Evolutionary conservation across 352 stramenopile genomes (phyloP), one percentile per base, ranked within the genome.

Genomic region (Nothophytophthora sp.): DNA sequence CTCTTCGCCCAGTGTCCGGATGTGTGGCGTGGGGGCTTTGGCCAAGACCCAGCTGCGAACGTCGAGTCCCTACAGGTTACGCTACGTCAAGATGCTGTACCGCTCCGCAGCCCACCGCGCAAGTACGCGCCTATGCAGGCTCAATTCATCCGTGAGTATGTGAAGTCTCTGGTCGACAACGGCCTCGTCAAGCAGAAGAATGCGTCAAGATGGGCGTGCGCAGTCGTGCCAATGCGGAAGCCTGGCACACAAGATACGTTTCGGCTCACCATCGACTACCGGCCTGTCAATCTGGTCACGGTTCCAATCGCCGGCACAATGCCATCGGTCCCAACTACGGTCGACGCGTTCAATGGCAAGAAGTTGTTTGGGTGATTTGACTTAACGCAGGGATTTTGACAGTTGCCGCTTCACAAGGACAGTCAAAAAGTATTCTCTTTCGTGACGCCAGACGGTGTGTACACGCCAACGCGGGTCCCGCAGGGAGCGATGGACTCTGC

Each of bases 311-410:
- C 35, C 3, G 52, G 37, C 1, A n/a, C 35, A 6, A 64, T 51
- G 41, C 54, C 52, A 5, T 54, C 43, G 1, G 38, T 59, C 19
- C 30, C 37, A 5, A 36, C 42, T 16, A 34, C 50, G 10, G 16
- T 52, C 5, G 42, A 60, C 33, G 25, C 34, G 9, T 23, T 66
- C 1, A 28, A 23, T 28, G 37, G 37, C n/a, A 19, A 36, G 12
- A 43, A 58, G 15, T 25, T 25, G n/a, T 63, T 40, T 12, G 48
- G 15, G 11, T 44, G 47, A 1, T 49, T 61, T 23, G 61, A 70
- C 23, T 36, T 66, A n/a, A 43, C 61, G n/a, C 44, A 66, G 22
- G 55, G 55, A 1, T 70, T 66, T 33, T 70, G 55, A 55, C 55
- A 67, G 23, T 53, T 63, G 7, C 29, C 38, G 13, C 34, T 58